phyloP scores from a whole-genome alignment of 768 basidiomycete genomes.

The Pluteus cervinus region DNA sequence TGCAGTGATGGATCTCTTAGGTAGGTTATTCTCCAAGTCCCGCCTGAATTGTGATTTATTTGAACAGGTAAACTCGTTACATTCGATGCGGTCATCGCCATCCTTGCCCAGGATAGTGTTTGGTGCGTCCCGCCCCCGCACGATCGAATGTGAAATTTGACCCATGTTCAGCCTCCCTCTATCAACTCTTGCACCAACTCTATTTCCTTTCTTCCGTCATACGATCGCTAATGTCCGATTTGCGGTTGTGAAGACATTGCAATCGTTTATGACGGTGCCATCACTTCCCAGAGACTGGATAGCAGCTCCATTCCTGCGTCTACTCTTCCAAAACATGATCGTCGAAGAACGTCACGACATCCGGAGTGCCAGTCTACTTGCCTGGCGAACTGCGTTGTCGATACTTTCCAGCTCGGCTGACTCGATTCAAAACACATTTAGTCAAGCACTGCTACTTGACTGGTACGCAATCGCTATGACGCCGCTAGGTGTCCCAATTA shows the following conservation, averaged over 20 bases:
- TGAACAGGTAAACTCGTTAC: constrained; percentile 72
- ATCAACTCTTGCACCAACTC: constrained; percentile 73
- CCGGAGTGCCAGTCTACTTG: constrained; percentile 59
- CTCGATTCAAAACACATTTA: constrained; percentile 46
- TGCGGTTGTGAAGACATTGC: constrained; percentile 84
- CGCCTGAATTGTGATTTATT: constrained; percentile 6
- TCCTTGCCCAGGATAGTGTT: constrained; percentile 60
- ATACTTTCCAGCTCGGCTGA: constrained; percentile 41
- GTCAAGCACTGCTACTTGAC: constrained; percentile 58
- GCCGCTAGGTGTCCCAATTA: constrained; percentile 77
- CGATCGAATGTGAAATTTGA: neutral
- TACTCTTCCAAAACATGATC: constrained; percentile 91
- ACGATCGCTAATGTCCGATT: constrained; percentile 91
- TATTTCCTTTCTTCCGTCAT: constrained; percentile 97
- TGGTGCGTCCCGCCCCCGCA: constrained; percentile 56
- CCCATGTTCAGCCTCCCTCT: constrained; percentile 57
- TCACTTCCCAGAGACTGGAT: constrained; percentile 81
- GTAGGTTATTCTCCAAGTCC: constrained; percentile 31
- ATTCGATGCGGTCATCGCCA: constrained; percentile 69
- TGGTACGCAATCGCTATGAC: constrained; percentile 92
- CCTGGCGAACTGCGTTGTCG: constrained; percentile 70
- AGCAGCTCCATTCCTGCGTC: constrained; percentile 63
- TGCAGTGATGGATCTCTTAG: constrained; percentile 95
- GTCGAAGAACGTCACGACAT: constrained; percentile 88
- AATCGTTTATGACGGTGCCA: constrained; percentile 77